Evolutionary conservation across 1,284 basidiomycete species (phyloP).

Genomic region (Mycosarcoma maydis): DNA sequence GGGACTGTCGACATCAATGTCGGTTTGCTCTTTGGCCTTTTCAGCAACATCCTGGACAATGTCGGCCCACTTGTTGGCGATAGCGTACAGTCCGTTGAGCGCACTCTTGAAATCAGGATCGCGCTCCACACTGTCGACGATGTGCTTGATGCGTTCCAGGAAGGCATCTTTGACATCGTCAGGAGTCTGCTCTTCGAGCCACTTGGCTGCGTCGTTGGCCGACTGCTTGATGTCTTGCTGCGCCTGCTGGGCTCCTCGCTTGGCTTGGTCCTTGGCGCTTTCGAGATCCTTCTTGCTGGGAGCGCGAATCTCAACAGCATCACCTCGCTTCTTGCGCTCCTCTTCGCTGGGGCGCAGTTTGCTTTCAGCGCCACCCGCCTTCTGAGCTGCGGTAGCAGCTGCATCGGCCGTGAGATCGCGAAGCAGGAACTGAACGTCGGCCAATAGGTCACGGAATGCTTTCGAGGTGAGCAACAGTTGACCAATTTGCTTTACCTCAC

Average conservation of each 20-base stretch:
- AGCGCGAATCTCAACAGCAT: constrained; percentile 41
- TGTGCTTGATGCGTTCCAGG: constrained; percentile 68
- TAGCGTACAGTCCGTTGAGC: constrained; percentile 67
- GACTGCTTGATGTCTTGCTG: constrained; percentile 55
- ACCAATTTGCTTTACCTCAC: constrained; percentile 68
- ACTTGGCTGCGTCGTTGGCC: constrained; percentile 55
- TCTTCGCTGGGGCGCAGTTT: constrained; percentile 57
- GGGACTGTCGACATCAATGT: constrained; percentile 67
- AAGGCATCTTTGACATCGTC: constrained; percentile 69
- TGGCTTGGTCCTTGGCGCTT: constrained; percentile 66
- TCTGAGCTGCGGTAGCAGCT: constrained; percentile 54
- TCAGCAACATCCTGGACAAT: constrained; percentile 68
- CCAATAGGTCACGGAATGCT: constrained; percentile 68
- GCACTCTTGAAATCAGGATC: constrained; percentile 68
- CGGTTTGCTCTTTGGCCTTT: constrained; percentile 67
- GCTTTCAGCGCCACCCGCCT: constrained; percentile 57
- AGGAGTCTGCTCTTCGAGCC: constrained; percentile 69
- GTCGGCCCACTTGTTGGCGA: constrained; percentile 69
- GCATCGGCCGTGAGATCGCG: constrained; percentile 70
- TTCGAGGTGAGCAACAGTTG: constrained; percentile 68
- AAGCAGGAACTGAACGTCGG: constrained; percentile 68
- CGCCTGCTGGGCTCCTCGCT: constrained; percentile 65
- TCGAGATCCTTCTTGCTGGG: constrained; percentile 66
- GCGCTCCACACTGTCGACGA: constrained; percentile 59
- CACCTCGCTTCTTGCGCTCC: constrained; percentile 61